Evolutionary conservation across 164 flowering plant species (phyloP).

Genomic region (Warburgia ugandensis): DNA sequence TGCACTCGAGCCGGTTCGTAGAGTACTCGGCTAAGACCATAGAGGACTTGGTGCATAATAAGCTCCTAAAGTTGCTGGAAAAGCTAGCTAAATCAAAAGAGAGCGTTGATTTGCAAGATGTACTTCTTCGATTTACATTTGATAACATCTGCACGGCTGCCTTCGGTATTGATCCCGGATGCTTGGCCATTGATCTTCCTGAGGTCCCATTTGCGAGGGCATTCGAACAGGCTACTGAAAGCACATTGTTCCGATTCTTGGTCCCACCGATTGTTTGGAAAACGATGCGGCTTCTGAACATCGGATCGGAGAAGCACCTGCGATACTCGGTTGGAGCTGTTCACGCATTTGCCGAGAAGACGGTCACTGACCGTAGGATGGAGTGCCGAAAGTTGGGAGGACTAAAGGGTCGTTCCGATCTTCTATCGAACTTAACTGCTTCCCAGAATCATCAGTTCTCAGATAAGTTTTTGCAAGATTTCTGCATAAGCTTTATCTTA

Average conservation of each 20-base stretch:
- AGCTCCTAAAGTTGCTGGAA: conserved; percentile 37
- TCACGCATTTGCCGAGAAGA: conserved; percentile 44
- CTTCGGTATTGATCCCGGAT: conserved; percentile 56
- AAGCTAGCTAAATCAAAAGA: conserved; percentile 16
- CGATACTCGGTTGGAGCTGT: conserved; percentile 20
- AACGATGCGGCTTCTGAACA: conserved; percentile 19
- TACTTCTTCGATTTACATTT: conserved; percentile 59
- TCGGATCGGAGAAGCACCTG: conserved; percentile 22
- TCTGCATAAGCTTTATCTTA: conserved; percentile 58
- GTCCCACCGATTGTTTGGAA: conserved; percentile 63
- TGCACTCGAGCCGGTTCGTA: conserved; percentile 45
- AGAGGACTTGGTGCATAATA: conserved; percentile 34
- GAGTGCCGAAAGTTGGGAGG: conserved; percentile 19
- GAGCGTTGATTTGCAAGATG: conserved; percentile 47
- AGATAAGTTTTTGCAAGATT: conserved; percentile 38
- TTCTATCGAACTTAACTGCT: conserved; percentile 46
- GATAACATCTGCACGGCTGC: conserved; percentile 61
- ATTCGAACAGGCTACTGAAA: conserved; percentile 58
- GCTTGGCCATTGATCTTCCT: conserved; percentile 37
- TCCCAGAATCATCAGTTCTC: conserved; percentile 17
- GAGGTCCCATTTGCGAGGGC: conserved; percentile 56
- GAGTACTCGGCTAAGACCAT: conserved; percentile 32
- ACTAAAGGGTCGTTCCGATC: conserved; percentile 29
- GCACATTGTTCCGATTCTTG: conserved; percentile 37
- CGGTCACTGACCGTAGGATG: conserved; percentile 30